Percentiles rank a stretch among this genome's conserved stretches.
Conservation (phyloP, 2,329 filamentous ascomycete genomes). For the Fusarium burgessii region DNA sequence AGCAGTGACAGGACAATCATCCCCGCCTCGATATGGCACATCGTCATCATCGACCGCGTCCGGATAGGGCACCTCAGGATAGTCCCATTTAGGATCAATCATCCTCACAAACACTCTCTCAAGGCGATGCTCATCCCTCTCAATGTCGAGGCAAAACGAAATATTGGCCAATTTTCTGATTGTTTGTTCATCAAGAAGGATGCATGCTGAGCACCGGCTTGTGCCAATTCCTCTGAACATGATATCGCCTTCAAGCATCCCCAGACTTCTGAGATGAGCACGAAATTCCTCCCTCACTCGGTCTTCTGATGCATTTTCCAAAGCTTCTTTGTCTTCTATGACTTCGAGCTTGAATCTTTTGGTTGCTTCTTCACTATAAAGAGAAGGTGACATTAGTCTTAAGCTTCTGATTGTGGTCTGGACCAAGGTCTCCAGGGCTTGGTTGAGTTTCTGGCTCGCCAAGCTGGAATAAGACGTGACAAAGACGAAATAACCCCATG, state of each 20-base stretch:
- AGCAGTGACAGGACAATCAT: background rate
- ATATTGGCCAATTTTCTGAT: conserved; percentile 4
- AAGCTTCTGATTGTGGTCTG: conserved; percentile 1
- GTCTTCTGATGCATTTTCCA: conserved; percentile 30
- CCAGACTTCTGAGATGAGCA: conserved; percentile 18
- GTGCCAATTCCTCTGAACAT: conserved; percentile 19
- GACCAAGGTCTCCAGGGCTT: conserved; percentile 11
- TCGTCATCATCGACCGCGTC: background rate
- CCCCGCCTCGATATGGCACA: conserved; percentile 8
- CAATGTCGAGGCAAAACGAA: conserved; percentile 5
- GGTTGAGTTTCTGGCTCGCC: background rate
- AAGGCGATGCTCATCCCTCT: conserved; percentile 1
- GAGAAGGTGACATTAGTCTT: conserved; percentile 7
- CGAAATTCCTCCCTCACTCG: conserved; percentile 31
- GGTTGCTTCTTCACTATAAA: conserved; percentile 23
- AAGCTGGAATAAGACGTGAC: conserved; percentile 21
- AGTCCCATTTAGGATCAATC: conserved; percentile 28
- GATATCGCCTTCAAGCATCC: conserved; percentile 18
- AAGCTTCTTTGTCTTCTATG: conserved; percentile 11
- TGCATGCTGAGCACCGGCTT: conserved; percentile 15
- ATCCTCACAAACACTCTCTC: background rate
- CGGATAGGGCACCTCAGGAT: conserved; percentile 16
- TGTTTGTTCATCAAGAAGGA: conserved; percentile 9
- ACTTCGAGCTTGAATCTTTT: conserved; percentile 29
- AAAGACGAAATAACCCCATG: conserved; percentile 33